Conservation (phyloP, 305 asterid species). For the Salvia sclarea region DNA sequence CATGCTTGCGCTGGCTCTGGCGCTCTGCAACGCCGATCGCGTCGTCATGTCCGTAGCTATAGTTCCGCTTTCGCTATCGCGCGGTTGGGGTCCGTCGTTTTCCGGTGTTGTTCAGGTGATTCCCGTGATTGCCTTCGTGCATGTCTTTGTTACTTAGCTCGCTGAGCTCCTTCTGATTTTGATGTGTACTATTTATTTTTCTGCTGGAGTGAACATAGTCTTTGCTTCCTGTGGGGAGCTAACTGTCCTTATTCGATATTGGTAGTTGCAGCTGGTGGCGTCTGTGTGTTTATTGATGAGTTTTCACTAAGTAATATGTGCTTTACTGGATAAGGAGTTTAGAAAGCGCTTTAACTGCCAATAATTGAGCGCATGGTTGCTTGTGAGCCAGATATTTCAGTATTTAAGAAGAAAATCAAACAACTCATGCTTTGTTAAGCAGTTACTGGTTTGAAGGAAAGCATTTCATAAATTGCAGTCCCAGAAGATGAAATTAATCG, state of each 20-base stretch:
- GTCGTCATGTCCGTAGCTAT: constrained; percentile 97
- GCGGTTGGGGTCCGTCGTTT: constrained; percentile 88
- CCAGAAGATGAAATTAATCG: background rate
- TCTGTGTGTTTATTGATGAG: constrained; percentile 3
- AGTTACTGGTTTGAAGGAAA: background rate
- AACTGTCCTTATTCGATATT: background rate
- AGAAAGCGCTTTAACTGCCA: background rate
- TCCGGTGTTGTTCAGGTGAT: constrained; percentile 89
- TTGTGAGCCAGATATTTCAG: background rate
- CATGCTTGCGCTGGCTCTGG: constrained; percentile 90
- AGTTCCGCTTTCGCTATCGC: constrained; percentile 72
- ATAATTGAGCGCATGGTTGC: background rate
- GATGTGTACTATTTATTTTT: constrained; percentile 7
- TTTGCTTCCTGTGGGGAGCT: background rate
- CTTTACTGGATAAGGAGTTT: background rate
- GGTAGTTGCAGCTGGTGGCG: background rate
- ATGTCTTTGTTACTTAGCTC: constrained; percentile 2
- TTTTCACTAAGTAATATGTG: constrained; percentile 1
- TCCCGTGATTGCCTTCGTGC: background rate
- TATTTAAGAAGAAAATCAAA: background rate
- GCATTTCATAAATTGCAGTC: background rate
- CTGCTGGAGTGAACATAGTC: constrained; percentile 4
- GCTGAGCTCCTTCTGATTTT: background rate
- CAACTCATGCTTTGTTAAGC: background rate
- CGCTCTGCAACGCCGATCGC: constrained; percentile 91